Evolutionary conservation across 1,284 basidiomycete species (phyloP).

Genomic region (Termitomyces sp.): DNA sequence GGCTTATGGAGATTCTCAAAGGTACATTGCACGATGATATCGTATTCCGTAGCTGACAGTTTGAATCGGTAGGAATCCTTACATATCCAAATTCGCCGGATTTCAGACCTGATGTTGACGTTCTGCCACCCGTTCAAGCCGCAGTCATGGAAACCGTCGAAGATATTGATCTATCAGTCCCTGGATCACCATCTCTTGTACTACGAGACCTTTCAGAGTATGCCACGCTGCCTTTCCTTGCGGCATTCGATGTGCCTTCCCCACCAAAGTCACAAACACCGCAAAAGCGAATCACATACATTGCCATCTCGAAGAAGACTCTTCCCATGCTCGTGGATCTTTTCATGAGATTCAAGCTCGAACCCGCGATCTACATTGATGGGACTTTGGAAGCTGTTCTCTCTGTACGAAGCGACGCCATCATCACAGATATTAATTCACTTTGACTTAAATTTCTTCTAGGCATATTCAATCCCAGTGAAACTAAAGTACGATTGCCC

Average conservation of each 20-base stretch:
- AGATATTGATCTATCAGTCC: conserved; percentile 57
- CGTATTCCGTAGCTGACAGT: not conserved
- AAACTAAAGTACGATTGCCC: conserved; percentile 96
- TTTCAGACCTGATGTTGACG: conserved; percentile 83
- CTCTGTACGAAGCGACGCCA: conserved; percentile 53
- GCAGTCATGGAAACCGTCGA: conserved; percentile 68
- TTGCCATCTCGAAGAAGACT: conserved; percentile 81
- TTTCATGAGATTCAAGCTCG: conserved; percentile 58
- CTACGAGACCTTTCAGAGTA: conserved; percentile 84
- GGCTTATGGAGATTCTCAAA: conserved; percentile 77
- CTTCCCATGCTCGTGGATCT: conserved; percentile 80
- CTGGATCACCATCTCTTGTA: conserved; percentile 66
- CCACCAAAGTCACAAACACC: conserved; percentile 30
- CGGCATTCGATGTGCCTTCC: conserved; percentile 56
- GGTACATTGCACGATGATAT: conserved; percentile 34
- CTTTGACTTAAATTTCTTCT: conserved; percentile 4
- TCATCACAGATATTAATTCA: not conserved
- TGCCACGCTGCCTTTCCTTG: conserved; percentile 78
- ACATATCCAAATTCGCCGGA: conserved; percentile 82
- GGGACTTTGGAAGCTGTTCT: conserved; percentile 82
- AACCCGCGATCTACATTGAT: conserved; percentile 65
- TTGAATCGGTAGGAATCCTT: conserved; percentile 50
- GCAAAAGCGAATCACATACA: conserved; percentile 75
- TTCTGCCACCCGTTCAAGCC: conserved; percentile 77
- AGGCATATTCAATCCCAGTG: conserved; percentile 88